Base-by-base conservation (phyloP, 2,329 filamentous ascomycete genomes). In the Trichoderma sp. region DNA sequence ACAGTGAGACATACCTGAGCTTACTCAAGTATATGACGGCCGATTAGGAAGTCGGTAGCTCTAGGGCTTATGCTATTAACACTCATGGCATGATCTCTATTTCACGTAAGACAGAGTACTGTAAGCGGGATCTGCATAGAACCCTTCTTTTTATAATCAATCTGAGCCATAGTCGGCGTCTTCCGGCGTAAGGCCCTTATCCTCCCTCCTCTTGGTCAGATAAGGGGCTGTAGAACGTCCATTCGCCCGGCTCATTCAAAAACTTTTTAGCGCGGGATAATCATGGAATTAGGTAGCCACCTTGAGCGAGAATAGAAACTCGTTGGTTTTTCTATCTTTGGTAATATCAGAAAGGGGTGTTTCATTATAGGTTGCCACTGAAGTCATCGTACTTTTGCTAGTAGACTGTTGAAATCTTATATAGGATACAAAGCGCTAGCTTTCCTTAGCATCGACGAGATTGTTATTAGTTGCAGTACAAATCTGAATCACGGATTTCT, bases 401-500 rank as follows among this genome's bases (percentile, higher is more conserved):
- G 45, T 6, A 3, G n/a, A 5, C n/a, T 21, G n/a, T 50, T 50
- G 45, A 50, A 50, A 50, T 21, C 6, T 50, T 21, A 50, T 50
- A n/a, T 50, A 50, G 9, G n/a, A 50, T n/a, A n/a, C n/a, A n/a
- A n/a, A n/a, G n/a, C n/a, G n/a, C n/a, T n/a, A n/a, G n/a, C n/a
- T n/a, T n/a, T n/a, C n/a, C n/a, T n/a, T n/a, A n/a, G n/a, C n/a
- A n/a, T n/a, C n/a, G n/a, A n/a, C n/a, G n/a, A n/a, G 1, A 5
- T 50, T 2, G 4, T 50, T 4, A 21, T 1, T 11, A 9, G 45
- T 21, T n/a, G 1, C 3, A 3, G 1, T 50, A 5, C n/a, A 3
- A 21, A 50, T n/a, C 0, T 1, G 45, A 21, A 21, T 11, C 8
- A n/a, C 4, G 45, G 9, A 50, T 50, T 11, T 6, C 0, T 3